Conservation (phyloP, 2,329 filamentous ascomycete species). For the Alternaria arbusti region DNA sequence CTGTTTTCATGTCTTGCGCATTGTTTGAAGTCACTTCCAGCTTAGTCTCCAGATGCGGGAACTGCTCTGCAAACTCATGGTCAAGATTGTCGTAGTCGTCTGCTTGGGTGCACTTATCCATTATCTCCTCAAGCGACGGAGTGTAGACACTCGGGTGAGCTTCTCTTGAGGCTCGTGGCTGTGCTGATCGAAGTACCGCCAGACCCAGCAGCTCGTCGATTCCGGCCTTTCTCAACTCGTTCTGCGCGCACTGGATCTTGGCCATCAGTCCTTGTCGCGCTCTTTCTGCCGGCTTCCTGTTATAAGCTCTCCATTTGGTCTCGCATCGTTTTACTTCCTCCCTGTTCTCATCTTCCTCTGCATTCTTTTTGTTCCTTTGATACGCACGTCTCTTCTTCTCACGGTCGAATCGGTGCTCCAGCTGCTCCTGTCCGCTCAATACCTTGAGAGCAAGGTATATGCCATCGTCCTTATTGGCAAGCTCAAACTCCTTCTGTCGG, state of each 20-base stretch:
- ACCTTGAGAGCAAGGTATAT: conserved; percentile 19
- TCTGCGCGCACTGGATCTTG: conserved; percentile 13
- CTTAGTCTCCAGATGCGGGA: conserved; percentile 4
- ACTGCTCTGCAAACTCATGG: not conserved
- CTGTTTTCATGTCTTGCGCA: conserved; percentile 4
- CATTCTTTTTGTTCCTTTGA: conserved; percentile 8
- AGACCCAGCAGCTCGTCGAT: conserved; percentile 18
- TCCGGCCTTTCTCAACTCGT: conserved; percentile 4
- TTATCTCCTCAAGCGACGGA: not conserved
- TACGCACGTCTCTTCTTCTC: not conserved
- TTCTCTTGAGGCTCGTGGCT: conserved; percentile 9
- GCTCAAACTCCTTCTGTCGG: conserved; percentile 17
- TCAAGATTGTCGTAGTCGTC: not conserved
- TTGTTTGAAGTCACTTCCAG: not conserved
- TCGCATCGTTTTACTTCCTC: not conserved
- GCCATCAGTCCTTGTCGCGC: not conserved
- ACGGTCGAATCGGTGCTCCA: conserved; percentile 5
- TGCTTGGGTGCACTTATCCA: not conserved
- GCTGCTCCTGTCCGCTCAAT: conserved; percentile 8
- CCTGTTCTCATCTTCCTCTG: conserved; percentile 2
- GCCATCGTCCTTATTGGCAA: conserved; percentile 19
- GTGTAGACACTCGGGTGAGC: not conserved
- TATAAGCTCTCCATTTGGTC: not conserved
- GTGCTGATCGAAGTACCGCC: conserved; percentile 20
- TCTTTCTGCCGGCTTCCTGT: conserved; percentile 5